A percentile compares a stretch with the other conserved stretches of the same genome.
These are phyloP conservation scores for Solanum pennellii DNA, from an alignment of 257 asterid genomes.

Conservation along the genomic window DNA sequence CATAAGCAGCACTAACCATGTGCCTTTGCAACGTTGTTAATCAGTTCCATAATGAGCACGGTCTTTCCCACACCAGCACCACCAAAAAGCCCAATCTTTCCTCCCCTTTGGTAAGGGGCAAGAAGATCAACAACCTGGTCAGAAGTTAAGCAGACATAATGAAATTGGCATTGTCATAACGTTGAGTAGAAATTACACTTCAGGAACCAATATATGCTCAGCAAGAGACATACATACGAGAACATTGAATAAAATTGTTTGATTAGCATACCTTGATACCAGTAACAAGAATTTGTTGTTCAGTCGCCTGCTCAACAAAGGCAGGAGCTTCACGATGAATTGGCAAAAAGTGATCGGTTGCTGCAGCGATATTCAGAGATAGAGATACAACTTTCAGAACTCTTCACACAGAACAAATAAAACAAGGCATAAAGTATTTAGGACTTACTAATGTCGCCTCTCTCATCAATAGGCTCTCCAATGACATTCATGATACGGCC, in stretches of 20 bases:
- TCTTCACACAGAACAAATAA: background rate
- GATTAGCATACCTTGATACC: constrained; percentile 72
- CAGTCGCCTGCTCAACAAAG: constrained; percentile 95
- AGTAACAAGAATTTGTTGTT: constrained; percentile 88
- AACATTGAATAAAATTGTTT: background rate
- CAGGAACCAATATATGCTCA: background rate
- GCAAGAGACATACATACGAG: background rate
- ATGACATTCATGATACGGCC: constrained; percentile 96
- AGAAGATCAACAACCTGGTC: constrained; percentile 90
- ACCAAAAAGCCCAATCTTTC: constrained; percentile 93
- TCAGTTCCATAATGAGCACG: constrained; percentile 92
- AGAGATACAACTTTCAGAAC: background rate
- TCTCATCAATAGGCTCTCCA: constrained; percentile 91
- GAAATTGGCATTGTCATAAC: background rate
- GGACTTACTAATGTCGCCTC: constrained; percentile 70
- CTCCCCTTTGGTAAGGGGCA: constrained; percentile 99
- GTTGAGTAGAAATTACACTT: background rate
- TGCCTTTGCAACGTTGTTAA: constrained; percentile 91
- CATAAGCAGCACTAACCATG: constrained; percentile 45
- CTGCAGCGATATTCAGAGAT: constrained; percentile 27
- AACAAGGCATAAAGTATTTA: background rate
- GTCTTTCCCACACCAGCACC: constrained; percentile 99
- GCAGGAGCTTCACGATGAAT: constrained; percentile 97
- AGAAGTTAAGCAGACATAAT: background rate
- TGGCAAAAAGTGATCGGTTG: constrained; percentile 76